phyloP scores from a whole-genome alignment of 1,284 basidiomycete genomes.

The Termitomyces sp. region DNA sequence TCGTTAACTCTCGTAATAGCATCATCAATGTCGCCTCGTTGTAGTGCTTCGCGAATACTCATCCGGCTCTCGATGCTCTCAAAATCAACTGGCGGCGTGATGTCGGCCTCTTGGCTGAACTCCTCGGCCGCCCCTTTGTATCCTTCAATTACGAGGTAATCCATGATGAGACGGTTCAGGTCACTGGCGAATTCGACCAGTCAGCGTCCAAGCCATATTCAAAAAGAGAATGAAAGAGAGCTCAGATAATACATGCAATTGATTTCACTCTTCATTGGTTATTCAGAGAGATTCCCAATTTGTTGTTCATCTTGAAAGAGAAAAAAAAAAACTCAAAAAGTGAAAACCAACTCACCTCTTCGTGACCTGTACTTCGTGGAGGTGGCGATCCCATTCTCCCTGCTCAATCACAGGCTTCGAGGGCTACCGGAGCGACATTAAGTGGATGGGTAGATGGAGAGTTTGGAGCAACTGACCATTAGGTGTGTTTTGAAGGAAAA shows the following conservation, averaged over 20 bases:
- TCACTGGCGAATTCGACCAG: constrained; percentile 48
- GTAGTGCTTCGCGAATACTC: constrained; percentile 90
- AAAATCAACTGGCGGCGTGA: constrained; percentile 77
- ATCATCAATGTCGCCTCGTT: constrained; percentile 91
- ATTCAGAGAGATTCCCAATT: constrained; percentile 91
- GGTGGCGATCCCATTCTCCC: constrained; percentile 71
- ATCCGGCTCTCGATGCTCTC: constrained; percentile 91
- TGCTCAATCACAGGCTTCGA: constrained; percentile 55
- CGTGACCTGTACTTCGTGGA: constrained; percentile 70
- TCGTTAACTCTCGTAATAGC: constrained; percentile 94
- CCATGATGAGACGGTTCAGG: constrained; percentile 93
- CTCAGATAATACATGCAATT: constrained; percentile 83
- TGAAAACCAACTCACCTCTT: constrained; percentile 59
- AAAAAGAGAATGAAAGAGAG: constrained; percentile 11
- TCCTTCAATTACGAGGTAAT: constrained; percentile 96
- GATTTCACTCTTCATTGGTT: constrained; percentile 44
- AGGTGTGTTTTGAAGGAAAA: constrained; percentile 14
- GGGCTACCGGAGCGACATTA: constrained; percentile 22
- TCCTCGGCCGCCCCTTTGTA: constrained; percentile 95
- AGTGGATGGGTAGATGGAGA: constrained; percentile 3
- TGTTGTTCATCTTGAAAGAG: constrained; percentile 49
- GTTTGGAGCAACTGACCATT: constrained; percentile 29
- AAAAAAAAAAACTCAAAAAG: constrained; percentile 10
- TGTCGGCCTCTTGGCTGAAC: constrained; percentile 84
- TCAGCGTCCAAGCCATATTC: not conserved